Evolutionary conservation across 371 early-diverging fungal species (phyloP).

Genomic region (Saksenaea vasiformis): DNA sequence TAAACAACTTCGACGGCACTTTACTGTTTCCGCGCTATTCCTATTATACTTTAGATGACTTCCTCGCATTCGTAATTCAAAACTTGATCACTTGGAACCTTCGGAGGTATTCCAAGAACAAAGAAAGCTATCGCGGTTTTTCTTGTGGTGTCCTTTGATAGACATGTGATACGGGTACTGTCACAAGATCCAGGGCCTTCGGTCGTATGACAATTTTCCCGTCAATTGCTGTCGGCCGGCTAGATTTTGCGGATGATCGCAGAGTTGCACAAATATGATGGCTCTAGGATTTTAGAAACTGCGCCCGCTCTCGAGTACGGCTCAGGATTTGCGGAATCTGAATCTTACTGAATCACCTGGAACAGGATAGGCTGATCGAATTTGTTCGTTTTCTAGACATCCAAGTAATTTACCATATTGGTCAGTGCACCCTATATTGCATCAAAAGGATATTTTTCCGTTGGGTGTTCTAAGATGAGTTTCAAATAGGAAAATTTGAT

Average conservation of each 20-base stretch:
- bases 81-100: too few relatives aligned
- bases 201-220: not conserved
- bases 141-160: not conserved
- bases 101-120: not conserved
- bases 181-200: constrained; percentile 3
- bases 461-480: not conserved
- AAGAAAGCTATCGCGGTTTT: not conserved
- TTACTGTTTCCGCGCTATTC: too few relatives aligned
- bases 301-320: not conserved
- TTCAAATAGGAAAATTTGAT: not conserved
- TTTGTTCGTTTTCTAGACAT: not conserved
- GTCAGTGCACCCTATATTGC: not conserved
- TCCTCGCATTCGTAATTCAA: not conserved
- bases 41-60: too few relatives aligned
- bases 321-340: not conserved
- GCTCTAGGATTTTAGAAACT: constrained; percentile 1
- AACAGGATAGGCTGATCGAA: not conserved
- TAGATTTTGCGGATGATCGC: not conserved
- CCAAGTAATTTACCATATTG: not conserved
- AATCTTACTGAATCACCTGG: not conserved
- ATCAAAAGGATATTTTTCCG: not conserved
- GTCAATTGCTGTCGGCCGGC: not conserved
- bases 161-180: not conserved
- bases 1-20: too few relatives aligned
- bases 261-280: not conserved